Percentiles rank a stretch among this genome's conserved stretches.
Conservation (phyloP, 2,329 filamentous ascomycete genomes). For the Talaromyces sp. region DNA sequence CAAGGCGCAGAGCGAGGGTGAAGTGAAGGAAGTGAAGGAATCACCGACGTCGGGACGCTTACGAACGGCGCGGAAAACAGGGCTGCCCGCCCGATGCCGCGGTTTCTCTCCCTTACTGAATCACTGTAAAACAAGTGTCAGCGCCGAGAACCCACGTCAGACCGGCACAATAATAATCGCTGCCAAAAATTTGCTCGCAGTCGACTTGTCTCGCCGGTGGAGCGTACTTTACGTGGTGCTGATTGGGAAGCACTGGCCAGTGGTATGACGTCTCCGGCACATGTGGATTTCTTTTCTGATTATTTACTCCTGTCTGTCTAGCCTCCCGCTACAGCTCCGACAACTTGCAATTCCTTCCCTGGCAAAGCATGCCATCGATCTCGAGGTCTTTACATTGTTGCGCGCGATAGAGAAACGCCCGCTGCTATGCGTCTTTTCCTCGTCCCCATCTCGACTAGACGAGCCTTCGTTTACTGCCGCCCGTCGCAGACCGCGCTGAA, state of each 20-base stretch:
- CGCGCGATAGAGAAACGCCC: constrained; percentile 7
- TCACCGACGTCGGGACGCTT: neutral
- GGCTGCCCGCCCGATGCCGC: neutral
- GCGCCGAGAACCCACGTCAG: neutral
- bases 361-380: constrained; percentile 21
- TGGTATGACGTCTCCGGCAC: constrained; percentile 13
- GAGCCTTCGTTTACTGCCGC: constrained; percentile 89
- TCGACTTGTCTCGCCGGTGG: neutral
- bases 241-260: constrained; percentile 4
- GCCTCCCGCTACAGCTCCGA: neutral
- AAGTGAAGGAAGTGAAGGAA: neutral
- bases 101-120: neutral
- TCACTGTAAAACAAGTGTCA: neutral
- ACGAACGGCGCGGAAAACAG: neutral
- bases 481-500: constrained; percentile 54
- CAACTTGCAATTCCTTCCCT: neutral
- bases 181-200: neutral
- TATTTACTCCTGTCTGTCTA: neutral
- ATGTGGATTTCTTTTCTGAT: constrained; percentile 4
- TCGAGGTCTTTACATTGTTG: constrained; percentile 13
- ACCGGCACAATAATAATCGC: neutral
- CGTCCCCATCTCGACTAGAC: constrained; percentile 84
- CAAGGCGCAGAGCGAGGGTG: neutral
- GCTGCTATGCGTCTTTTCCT: constrained; percentile 83
- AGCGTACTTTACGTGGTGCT: neutral